A percentile compares a stretch with the other conserved stretches of the same genome.
phyloP scores from a whole-genome alignment of 805 yeast genomes.

The Sungouiella thailandica region DNA sequence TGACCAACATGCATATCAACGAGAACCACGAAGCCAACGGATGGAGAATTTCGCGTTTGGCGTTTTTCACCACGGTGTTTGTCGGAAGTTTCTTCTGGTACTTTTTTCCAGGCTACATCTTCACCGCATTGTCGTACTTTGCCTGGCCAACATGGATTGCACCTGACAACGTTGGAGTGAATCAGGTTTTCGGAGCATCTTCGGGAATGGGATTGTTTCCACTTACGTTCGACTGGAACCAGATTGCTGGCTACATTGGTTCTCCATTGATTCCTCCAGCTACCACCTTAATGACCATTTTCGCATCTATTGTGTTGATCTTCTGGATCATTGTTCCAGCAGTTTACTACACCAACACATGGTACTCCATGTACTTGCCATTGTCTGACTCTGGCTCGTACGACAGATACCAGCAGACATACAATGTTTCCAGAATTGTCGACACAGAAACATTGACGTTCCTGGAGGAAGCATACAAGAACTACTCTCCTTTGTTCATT shows the following conservation, averaged over 20 bases:
- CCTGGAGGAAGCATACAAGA: conserved; percentile 42
- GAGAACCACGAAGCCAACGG: conserved; percentile 52
- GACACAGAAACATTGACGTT: conserved; percentile 35
- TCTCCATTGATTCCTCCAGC: conserved; percentile 66
- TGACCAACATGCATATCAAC: conserved; percentile 47
- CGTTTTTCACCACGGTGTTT: conserved; percentile 43
- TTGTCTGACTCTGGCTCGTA: conserved; percentile 45
- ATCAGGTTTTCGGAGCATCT: conserved; percentile 58
- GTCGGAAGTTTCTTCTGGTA: conserved; percentile 42
- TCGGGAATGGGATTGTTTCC: conserved; percentile 65
- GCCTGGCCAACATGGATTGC: conserved; percentile 65
- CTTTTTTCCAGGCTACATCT: conserved; percentile 59
- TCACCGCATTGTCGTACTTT: conserved; percentile 54
- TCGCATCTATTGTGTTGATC: conserved; percentile 26
- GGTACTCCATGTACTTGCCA: conserved; percentile 60
- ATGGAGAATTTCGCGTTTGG: conserved; percentile 53
- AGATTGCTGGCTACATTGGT: conserved; percentile 50
- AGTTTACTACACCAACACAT: conserved; percentile 48
- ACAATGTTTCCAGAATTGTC: conserved; percentile 48
- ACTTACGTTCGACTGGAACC: conserved; percentile 66
- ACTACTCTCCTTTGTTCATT: conserved; percentile 61
- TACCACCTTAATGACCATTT: conserved; percentile 42
- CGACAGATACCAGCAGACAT: conserved; percentile 47
- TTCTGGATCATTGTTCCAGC: conserved; percentile 53
- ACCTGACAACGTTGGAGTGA: conserved; percentile 55